Base-by-base conservation (phyloP, 2,329 filamentous ascomycete genomes). In the Zasmidium angulare region DNA sequence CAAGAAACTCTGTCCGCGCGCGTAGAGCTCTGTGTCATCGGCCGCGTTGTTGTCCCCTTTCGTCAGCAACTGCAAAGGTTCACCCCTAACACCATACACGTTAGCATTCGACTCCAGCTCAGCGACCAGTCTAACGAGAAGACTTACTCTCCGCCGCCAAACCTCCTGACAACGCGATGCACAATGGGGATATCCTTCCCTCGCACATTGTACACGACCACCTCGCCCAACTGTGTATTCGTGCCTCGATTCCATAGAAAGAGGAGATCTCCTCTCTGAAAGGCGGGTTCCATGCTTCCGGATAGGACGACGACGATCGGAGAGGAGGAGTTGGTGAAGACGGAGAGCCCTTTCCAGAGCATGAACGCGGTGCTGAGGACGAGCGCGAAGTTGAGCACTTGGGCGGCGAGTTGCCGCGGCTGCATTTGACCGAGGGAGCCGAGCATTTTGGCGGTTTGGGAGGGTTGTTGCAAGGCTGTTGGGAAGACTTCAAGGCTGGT, bases 131-230 rank as follows among this genome's bases (percentile, higher is more conserved):
- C 22, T 1, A 40, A 23, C 14, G 22, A 55, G 40, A 21, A 54
- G 10, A 55, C 23, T 19, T 17, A 20, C 21, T 76, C 84, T 82
- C 79, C 78, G 74, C 81, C 81, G 50, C 84, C 84, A 75, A 85
- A 87, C 65, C 82, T 81, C 77, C 93, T 85, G 56, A 98, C 89
- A 10, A 98, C 84, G 53, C 95, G 83, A 79, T 99, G 95, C 66
- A 99, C 95, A 76, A 99, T 99, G 26, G 95, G 95, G 64, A 99
- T 98, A 66, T 96, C 90, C 81, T 98, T 99, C 59, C 89, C 92
- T 74, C 86, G 85, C 55, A 96, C 89, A 72, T 96, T 96, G 77
- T 90, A 91, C 50, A 91, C 88, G 66, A 91, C 88, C 62, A 90
- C 82, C 76, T 91, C 88, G 19, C 88, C 88, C 49, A 90, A 79